These are phyloP conservation scores for Solanum pimpinellifolium DNA, from an alignment of 257 asterid species.

Conservation along the genomic window DNA sequence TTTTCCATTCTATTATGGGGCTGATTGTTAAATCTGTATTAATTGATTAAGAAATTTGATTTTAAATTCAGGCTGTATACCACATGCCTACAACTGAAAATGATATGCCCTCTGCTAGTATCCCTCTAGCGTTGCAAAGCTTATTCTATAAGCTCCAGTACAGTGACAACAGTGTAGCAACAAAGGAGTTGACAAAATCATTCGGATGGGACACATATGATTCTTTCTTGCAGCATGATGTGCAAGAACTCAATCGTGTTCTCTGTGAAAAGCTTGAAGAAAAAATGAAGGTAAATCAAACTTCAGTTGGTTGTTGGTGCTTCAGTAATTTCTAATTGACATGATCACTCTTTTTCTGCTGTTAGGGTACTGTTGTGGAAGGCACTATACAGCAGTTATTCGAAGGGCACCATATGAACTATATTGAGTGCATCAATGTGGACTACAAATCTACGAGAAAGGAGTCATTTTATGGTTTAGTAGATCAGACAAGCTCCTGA, in stretches of 20 bases:
- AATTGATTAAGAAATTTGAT: slow-evolving; percentile 1
- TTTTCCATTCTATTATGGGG: not conserved
- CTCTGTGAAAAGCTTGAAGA: slow-evolving; percentile 91
- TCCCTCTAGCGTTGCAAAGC: slow-evolving; percentile 94
- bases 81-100: slow-evolving; percentile 99
- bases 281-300: slow-evolving; percentile 75
- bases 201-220: slow-evolving; percentile 99
- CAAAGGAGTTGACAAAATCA: slow-evolving; percentile 91
- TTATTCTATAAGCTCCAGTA: slow-evolving; percentile 95
- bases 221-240: slow-evolving; percentile 97
- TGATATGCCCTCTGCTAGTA: slow-evolving; percentile 94
- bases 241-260: slow-evolving; percentile 96
- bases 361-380: slow-evolving; percentile 92
- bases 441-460: slow-evolving; percentile 92
- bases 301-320: not conserved
- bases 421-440: slow-evolving; percentile 90
- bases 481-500: not conserved
- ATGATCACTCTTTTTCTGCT: slow-evolving; percentile 15
- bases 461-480: slow-evolving; percentile 84
- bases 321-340: not conserved
- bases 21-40: not conserved
- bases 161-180: slow-evolving; percentile 81
- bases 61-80: slow-evolving; percentile 75
- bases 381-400: slow-evolving; percentile 96
- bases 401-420: slow-evolving; percentile 95